Base-by-base conservation (phyloP, 306 rosid genomes). In the Trifolium pratense region DNA sequence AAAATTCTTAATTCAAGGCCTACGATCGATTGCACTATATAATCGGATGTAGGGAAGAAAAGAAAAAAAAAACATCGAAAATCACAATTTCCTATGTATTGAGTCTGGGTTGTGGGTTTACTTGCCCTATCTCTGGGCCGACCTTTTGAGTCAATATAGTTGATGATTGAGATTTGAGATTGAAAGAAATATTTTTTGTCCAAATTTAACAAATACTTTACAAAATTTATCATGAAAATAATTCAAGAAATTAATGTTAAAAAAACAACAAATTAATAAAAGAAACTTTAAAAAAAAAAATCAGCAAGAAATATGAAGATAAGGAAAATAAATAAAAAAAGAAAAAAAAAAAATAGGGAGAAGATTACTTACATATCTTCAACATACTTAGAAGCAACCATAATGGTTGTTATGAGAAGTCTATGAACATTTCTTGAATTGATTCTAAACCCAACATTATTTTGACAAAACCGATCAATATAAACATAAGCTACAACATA, bases 401-500 rank as follows among this genome's bases (percentile, higher is more conserved):
- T 91, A 18, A 93, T 89, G 34, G 97, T 91, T 13, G 97, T 91
- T 29, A 91, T 81, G 71, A 93, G 97, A 60, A 93, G 90, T 71
- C 97, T 86, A 52, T 93, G 96, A 1, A 91, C 98, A 85, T 93
- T 93, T 48, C 81, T 79, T 36, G 83, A 70, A 77, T 74, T 88
- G 79, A 93, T 91, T 32, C 88, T 75, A 62, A 91, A 93, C 6
- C 72, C 86, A 60, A 85, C 82, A 78, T 91, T 89, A 52, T 73
- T 82, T 48, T 93, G 93, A 72, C 97, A 93, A 66, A 93, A 93
- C 7, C 98, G 68, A 58, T 93, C 98, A 9, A 93, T 93, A 23
- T 93, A 93, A 14, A 93, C 97, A 81, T 91, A 93, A 3, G 98
- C 97, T 8, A 93, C 92, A 3, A 93, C 98, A 76, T 91, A 93